Evolutionary conservation across 2,329 filamentous ascomycete genomes (phyloP), one percentile per base, ranked within the genome.

Genomic region (Boeremia exigua): DNA sequence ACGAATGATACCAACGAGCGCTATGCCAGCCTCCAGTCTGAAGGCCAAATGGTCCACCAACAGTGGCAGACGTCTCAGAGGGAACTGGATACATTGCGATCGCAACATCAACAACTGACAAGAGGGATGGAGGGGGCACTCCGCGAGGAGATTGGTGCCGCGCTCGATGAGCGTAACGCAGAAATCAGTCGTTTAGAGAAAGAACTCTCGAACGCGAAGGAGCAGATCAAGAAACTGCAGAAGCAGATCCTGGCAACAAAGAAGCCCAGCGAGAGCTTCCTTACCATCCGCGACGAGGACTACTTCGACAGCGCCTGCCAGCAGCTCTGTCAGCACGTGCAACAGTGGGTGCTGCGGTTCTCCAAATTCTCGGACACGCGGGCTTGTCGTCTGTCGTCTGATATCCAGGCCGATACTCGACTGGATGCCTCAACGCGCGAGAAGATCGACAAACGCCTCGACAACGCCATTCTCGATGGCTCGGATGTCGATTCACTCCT

Each of bases 291-390:
- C 63, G 92, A 97, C 71, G 93, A 97, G 75, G 93, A 97, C 78
- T 93, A 97, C 81, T 98, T 99, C 72, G 92, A 97, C 70, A 87
- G 87, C 68, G 90, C 93, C 37, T 99, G 95, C 74, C 92, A 97
- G 75, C 90, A 96, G 76, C 86, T 99, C 39, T 99, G 92, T 77
- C 90, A 94, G 66, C 93, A 97, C 73, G 92, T 97, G 37, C 93
- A 97, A 75, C 92, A 96, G 78, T 99, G 95, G 95, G 92, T 99
- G 46, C 80, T 97, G 65, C 91, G 95, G 70, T 99, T 99, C 81
- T 97, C 93, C 66, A 98, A 98, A 75, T 95, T 96, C 78, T 98
- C 93, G 44, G 94, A 98, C 77, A 91, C 92, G 80, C 89, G 91
- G 66, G 85, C 91, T 54, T 97, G 92, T 75, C 90, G 92, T 54